Evolutionary conservation across 495 filamentous ascomycete species (phyloP).

Genomic region (Aspergillus cristatus): DNA sequence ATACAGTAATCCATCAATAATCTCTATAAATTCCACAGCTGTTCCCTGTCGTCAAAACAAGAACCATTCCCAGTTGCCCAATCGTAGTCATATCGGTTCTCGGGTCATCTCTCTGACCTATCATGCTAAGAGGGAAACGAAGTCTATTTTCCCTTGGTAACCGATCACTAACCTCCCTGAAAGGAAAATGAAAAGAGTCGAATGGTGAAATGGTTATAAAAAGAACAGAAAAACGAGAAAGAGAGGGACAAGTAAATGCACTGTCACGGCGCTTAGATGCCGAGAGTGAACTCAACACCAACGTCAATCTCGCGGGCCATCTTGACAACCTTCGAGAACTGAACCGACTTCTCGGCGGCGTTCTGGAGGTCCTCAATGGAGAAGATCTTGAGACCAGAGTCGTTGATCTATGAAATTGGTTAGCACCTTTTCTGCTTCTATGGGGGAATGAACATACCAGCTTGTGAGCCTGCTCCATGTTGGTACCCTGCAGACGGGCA

Average conservation of each 20-base stretch:
- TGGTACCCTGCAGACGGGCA: slow-evolving; percentile 93
- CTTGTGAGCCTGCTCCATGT: slow-evolving; percentile 92
- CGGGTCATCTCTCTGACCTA: too few relatives aligned
- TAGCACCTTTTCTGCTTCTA: too few relatives aligned
- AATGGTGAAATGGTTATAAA: background rate
- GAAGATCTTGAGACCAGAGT: slow-evolving; percentile 98
- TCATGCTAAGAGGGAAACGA: too few relatives aligned
- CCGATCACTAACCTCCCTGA: too few relatives aligned
- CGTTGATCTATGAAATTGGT: slow-evolving; percentile 58
- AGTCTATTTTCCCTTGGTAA: too few relatives aligned
- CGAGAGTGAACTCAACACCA: slow-evolving; percentile 92
- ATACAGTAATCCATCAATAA: slow-evolving; percentile 12
- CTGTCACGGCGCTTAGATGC: slow-evolving; percentile 53
- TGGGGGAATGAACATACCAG: slow-evolving; percentile 41
- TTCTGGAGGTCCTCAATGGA: slow-evolving; percentile 96
- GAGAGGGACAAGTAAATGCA: slow-evolving; percentile 1
- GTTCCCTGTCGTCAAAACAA: background rate
- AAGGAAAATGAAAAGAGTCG: too few relatives aligned
- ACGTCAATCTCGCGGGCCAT: slow-evolving; percentile 98
- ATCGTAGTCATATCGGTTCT: too few relatives aligned
- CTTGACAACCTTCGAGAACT: slow-evolving; percentile 98
- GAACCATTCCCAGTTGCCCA: too few relatives aligned
- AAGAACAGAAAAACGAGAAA: background rate
- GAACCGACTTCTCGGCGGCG: slow-evolving; percentile 95
- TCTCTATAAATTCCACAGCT: slow-evolving; percentile 7